Evolutionary conservation across 2,329 filamentous ascomycete genomes (phyloP).

Genomic region (Fusarium chlamydosporum): DNA sequence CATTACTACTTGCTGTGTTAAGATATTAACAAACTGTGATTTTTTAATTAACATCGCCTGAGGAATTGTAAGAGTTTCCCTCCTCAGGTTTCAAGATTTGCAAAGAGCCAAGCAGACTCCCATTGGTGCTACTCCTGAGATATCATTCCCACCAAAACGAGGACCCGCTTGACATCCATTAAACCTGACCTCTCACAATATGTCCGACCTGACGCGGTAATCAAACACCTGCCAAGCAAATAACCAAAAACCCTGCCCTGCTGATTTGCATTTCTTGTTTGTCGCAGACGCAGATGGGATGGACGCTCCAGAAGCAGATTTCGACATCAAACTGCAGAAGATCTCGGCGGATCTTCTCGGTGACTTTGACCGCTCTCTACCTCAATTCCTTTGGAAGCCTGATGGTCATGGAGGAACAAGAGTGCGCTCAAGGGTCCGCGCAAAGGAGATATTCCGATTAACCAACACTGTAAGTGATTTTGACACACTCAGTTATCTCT

Average conservation of each 20-base stretch:
- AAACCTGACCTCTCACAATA: slow-evolving; percentile 29
- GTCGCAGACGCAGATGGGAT: slow-evolving; percentile 56
- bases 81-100: background rate
- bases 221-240: slow-evolving; percentile 10
- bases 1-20: background rate
- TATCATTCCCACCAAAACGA: slow-evolving; percentile 2
- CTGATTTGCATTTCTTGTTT: background rate
- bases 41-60: background rate
- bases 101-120: background rate
- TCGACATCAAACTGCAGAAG: slow-evolving; percentile 73
- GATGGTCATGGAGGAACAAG: slow-evolving; percentile 60
- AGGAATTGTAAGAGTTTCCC: background rate
- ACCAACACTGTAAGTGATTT: slow-evolving; percentile 60
- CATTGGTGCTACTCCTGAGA: slow-evolving; percentile 10
- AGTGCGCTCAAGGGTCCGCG: slow-evolving; percentile 65
- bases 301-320: slow-evolving; percentile 72
- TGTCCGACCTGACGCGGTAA: slow-evolving; percentile 8
- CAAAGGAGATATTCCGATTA: slow-evolving; percentile 64
- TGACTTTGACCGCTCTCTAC: slow-evolving; percentile 69
- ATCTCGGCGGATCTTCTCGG: slow-evolving; percentile 70
- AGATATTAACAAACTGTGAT: background rate
- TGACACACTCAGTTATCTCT: background rate
- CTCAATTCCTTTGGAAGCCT: slow-evolving; percentile 66
- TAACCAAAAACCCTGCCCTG: background rate
- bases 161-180: slow-evolving; percentile 31